phyloP scores from a whole-genome alignment of 2,329 filamentous ascomycete genomes.

The Dactylonectria macrodidyma region DNA sequence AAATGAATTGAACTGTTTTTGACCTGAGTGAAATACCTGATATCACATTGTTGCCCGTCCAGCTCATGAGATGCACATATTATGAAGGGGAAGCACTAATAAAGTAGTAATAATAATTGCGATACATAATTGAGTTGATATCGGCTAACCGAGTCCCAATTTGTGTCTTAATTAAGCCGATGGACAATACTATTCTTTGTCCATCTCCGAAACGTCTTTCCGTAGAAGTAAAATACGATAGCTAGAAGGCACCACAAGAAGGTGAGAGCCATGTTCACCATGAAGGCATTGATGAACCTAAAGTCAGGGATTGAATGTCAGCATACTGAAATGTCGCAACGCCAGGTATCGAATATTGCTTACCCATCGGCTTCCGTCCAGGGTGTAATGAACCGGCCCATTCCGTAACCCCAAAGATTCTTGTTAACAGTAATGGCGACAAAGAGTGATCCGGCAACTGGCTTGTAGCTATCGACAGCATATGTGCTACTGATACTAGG shows the following conservation, averaged over 20 bases:
- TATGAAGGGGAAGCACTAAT: too few relatives aligned
- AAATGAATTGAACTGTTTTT: not conserved
- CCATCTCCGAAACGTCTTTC: slow-evolving; percentile 24
- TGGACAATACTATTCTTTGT: slow-evolving; percentile 24
- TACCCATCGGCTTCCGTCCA: slow-evolving; percentile 29
- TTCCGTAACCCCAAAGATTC: slow-evolving; percentile 32
- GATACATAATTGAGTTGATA: too few relatives aligned
- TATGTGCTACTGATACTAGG: slow-evolving; percentile 73
- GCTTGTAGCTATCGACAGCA: slow-evolving; percentile 76
- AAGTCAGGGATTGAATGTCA: not conserved
- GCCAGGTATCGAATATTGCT: not conserved
- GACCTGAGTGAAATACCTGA: not conserved
- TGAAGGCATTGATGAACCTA: slow-evolving; percentile 18
- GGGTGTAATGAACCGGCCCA: slow-evolving; percentile 29
- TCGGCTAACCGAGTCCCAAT: too few relatives aligned
- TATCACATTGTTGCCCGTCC: too few relatives aligned
- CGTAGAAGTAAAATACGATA: slow-evolving; percentile 21
- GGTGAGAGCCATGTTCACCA: slow-evolving; percentile 26
- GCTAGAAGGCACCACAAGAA: slow-evolving; percentile 13
- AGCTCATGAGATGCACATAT: too few relatives aligned
- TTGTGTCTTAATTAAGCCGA: not conserved
- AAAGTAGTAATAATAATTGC: too few relatives aligned
- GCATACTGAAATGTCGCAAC: not conserved
- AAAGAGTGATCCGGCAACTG: slow-evolving; percentile 64
- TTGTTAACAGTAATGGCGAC: slow-evolving; percentile 33